Conservation (phyloP, 2,329 filamentous ascomycete species). For the Zymoseptoria passerinii region DNA sequence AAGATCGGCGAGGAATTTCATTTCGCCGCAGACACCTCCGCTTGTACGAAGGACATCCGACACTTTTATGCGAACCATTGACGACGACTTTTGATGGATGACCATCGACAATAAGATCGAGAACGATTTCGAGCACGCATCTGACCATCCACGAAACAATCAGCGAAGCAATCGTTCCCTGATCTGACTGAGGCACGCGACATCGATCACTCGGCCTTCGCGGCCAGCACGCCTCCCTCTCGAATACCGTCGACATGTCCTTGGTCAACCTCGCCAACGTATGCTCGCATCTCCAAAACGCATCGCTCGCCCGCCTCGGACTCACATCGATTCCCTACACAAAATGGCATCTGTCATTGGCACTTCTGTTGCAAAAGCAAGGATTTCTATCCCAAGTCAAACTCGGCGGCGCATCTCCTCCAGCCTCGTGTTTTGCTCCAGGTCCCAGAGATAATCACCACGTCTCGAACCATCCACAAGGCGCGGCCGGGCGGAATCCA, state of each 20-base stretch:
- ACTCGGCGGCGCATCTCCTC: conserved; percentile 57
- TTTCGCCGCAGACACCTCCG: background rate
- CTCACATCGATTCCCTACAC: conserved; percentile 75
- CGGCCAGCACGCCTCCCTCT: background rate
- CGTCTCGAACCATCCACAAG: conserved; percentile 22
- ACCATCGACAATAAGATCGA: background rate
- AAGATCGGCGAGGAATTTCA: background rate
- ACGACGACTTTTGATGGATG: background rate
- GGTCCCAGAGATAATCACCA: conserved; percentile 23
- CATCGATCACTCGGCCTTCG: background rate
- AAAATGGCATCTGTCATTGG: conserved; percentile 69
- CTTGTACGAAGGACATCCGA: background rate
- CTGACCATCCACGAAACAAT: background rate
- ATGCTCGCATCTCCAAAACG: conserved; percentile 88
- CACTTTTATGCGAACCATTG: background rate
- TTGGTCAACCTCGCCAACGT: conserved; percentile 68
- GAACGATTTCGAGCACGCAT: background rate
- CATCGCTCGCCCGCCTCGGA: conserved; percentile 70
- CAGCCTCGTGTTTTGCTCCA: conserved; percentile 30
- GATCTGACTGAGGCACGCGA: background rate
- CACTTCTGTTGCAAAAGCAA: conserved; percentile 69
- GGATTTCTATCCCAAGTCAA: conserved; percentile 77
- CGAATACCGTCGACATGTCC: conserved; percentile 48
- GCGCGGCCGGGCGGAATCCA: conserved; percentile 15
- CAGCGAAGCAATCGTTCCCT: background rate